Base-by-base conservation (phyloP, 768 basidiomycete genomes). In the Lactifluus rugatus region DNA sequence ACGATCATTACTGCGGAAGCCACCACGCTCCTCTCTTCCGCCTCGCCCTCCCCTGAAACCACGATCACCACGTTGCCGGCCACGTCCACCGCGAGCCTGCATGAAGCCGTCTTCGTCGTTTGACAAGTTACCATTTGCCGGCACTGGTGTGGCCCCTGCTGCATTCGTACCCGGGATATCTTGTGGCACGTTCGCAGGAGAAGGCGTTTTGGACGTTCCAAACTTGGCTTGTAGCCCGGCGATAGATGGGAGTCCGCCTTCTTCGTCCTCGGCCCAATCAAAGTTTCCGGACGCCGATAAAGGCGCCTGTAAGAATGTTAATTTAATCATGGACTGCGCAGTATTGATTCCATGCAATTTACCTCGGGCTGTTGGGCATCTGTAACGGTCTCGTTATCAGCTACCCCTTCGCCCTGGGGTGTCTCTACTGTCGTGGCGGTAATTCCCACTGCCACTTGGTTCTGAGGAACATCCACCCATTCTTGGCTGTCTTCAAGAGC, bases 191-290 rank as follows among this genome's bases (percentile, higher is more conserved):
- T 68, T 64, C 73, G 77, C 75, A 17, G 73, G 68, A 5, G 70
- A 41, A 37, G 68, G 72, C 9, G 69, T 62, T 47, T 75, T 76
- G 41, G 89, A 87, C 13, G 82, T 81, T 6, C 84, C 85, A 66
- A 91, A 89, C 62, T 80, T 81, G 46, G 85, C 85, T 57, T 91
- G 88, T 26, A 91, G 75, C 48, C 79, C 79, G 6, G 82, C 82
- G 51, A 93, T 85, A 1, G 87, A 75, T n/a, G 90, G 89, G 16
- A 92, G 79, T 5, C 80, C 87, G 17, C 76, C 80, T 61, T 85
- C 85, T n/a, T 89, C 86, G 56, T 89, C 87, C 42, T 81, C 83
- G 16, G 89, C 87, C 89, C 90, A 92, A 69, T 92, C 85, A 56
- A 92, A 76, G 26, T 80, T 72, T n/a, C 66, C 70, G 48, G 63